A percentile compares a stretch with the other conserved stretches of the same genome.
Evolutionary conservation across 768 basidiomycete species (phyloP).

Genomic region (Paxillus rubicundulus): DNA sequence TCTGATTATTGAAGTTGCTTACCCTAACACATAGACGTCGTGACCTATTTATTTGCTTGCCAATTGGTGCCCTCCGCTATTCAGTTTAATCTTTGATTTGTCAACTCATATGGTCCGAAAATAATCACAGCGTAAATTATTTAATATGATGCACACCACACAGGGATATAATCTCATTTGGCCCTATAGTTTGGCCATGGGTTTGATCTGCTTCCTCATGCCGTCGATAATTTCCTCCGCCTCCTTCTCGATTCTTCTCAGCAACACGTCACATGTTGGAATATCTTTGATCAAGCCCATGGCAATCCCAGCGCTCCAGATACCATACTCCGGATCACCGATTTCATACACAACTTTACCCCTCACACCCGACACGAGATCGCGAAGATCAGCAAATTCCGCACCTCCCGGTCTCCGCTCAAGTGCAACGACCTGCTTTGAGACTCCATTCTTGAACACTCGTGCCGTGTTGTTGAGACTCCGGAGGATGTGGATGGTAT

Average conservation of each 20-base stretch:
- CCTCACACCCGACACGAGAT: slow-evolving; percentile 71
- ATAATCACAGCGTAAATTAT: too few relatives aligned
- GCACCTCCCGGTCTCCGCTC: slow-evolving; percentile 81
- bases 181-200: slow-evolving; percentile 23
- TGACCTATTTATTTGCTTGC: neutral
- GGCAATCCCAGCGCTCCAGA: slow-evolving; percentile 72
- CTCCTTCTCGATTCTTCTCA: slow-evolving; percentile 69
- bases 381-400: slow-evolving; percentile 80
- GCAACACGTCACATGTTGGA: slow-evolving; percentile 73
- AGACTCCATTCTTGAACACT: slow-evolving; percentile 84
- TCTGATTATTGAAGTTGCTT: neutral
- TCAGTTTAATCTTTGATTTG: too few relatives aligned
- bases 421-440: slow-evolving; percentile 80
- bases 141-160: too few relatives aligned
- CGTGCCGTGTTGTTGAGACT: slow-evolving; percentile 79
- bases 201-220: slow-evolving; percentile 31
- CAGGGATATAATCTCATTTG: slow-evolving; percentile 5
- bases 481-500: slow-evolving; percentile 89
- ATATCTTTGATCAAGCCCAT: slow-evolving; percentile 80
- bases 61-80: too few relatives aligned
- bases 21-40: slow-evolving; percentile 8
- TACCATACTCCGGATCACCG: slow-evolving; percentile 84
- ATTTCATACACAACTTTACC: slow-evolving; percentile 74
- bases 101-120: too few relatives aligned
- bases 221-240: slow-evolving; percentile 63